Conservation (phyloP, 2,329 filamentous ascomycete species). For the Chalara sp. region DNA sequence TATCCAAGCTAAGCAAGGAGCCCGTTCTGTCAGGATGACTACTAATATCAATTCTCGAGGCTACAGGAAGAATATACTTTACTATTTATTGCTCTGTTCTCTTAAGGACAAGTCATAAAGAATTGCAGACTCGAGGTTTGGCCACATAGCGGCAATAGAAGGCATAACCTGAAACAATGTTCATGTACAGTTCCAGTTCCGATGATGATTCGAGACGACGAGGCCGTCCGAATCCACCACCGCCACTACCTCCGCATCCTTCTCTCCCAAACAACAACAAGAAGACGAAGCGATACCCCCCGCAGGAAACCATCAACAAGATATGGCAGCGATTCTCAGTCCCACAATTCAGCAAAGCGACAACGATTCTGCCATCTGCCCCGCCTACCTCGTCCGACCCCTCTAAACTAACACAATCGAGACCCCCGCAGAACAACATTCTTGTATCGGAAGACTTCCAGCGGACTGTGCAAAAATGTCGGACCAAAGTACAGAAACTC, state of each 20-base stretch:
- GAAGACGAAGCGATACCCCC: constrained; percentile 50
- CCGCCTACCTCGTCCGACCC: constrained; percentile 7
- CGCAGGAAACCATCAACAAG: constrained; percentile 59
- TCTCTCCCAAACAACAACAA: constrained; percentile 38
- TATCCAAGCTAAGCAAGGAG: no score
- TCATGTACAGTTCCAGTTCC: no score
- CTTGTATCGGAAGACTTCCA: constrained; percentile 59
- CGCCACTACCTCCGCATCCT: constrained; percentile 6
- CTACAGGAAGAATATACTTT: no score
- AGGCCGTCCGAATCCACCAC: not conserved
- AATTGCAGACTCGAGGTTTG: no score
- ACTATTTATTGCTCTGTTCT: no score
- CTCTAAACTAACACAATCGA: constrained; percentile 20
- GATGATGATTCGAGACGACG: no score
- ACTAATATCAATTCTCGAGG: no score
- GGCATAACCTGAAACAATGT: not conserved
- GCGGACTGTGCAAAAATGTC: constrained; percentile 63
- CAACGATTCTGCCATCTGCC: constrained; percentile 48
- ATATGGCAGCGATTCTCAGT: constrained; percentile 58
- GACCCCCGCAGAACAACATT: constrained; percentile 50
- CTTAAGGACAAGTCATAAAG: no score
- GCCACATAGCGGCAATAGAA: no score
- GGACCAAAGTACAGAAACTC: constrained; percentile 54
- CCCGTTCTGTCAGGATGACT: no score
- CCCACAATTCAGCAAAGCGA: constrained; percentile 58